phyloP scores from a whole-genome alignment of 202 grass and related monocot genomes.

The Schoenoplectus tabernaemontani region DNA sequence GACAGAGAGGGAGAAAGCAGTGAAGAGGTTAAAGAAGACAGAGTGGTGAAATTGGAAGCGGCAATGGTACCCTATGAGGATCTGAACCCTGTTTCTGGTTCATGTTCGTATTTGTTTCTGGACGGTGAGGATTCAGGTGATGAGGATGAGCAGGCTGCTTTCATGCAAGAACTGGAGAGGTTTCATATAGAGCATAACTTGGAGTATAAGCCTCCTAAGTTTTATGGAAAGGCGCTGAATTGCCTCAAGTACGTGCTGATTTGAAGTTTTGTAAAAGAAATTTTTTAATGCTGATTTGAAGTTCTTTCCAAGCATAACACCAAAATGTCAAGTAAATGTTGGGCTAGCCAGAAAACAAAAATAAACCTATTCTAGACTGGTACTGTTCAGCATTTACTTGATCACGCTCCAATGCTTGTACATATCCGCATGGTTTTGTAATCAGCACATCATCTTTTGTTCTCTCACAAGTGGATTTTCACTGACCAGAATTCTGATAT shows the following conservation, averaged over 20 bases:
- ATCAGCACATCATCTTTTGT: neutral
- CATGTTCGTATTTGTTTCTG: conserved; percentile 48
- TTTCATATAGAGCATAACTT: conserved; percentile 68
- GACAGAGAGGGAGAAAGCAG: conserved; percentile 25
- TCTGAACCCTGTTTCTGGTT: conserved; percentile 32
- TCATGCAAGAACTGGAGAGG: conserved; percentile 85
- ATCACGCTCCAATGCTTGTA: too few relatives aligned
- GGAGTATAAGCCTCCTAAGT: conserved; percentile 97
- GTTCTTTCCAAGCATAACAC: neutral
- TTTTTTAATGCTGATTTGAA: neutral
- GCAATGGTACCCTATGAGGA: conserved; percentile 9
- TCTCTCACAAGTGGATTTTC: neutral
- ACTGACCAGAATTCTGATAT: neutral
- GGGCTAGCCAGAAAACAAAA: neutral
- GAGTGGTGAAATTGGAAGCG: conserved; percentile 18
- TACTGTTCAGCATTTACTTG: too few relatives aligned
- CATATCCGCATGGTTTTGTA: neutral
- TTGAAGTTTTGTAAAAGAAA: neutral
- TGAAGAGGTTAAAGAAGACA: conserved; percentile 12
- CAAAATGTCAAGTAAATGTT: neutral
- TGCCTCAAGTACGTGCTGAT: conserved; percentile 73
- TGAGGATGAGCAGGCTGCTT: conserved; percentile 79
- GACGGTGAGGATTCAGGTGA: conserved; percentile 84
- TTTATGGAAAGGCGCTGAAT: conserved; percentile 94
- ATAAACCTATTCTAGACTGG: neutral